Conservation (phyloP, 2,329 filamentous ascomycete species). For the Cladophialophora bantiana region DNA sequence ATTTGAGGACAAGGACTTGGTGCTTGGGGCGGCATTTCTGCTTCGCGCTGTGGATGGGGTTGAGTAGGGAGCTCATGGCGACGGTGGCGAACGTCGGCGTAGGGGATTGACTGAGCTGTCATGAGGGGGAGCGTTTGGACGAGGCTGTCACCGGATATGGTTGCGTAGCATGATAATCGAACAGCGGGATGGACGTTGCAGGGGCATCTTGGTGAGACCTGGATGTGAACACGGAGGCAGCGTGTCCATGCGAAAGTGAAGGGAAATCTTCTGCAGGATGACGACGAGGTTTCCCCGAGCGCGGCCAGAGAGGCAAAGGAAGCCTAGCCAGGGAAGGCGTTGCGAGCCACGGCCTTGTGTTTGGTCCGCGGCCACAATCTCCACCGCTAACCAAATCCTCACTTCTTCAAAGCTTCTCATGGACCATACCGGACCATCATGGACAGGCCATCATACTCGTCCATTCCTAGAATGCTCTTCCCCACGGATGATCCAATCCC, state of each 20-base stretch:
- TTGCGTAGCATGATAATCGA: slow-evolving; percentile 12
- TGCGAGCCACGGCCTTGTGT: background rate
- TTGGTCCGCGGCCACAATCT: background rate
- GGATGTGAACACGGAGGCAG: slow-evolving; percentile 3
- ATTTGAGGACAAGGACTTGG: slow-evolving; percentile 93
- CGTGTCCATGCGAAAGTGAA: slow-evolving; percentile 3
- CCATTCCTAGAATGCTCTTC: background rate
- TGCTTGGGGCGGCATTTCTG: slow-evolving; percentile 85
- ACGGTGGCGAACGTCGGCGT: slow-evolving; percentile 17
- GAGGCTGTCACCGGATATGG: slow-evolving; percentile 7
- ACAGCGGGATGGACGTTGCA: slow-evolving; percentile 9
- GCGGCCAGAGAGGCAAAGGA: background rate
- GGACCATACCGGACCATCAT: too few species aligned
- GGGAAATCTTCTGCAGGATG: slow-evolving; percentile 19
- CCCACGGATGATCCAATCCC: slow-evolving; percentile 1
- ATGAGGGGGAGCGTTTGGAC: slow-evolving; percentile 9
- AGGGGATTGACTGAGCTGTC: slow-evolving; percentile 23
- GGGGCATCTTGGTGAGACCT: slow-evolving; percentile 16
- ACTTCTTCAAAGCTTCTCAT: too few species aligned
- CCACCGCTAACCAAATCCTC: too few species aligned
- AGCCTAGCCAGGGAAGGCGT: background rate
- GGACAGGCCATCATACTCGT: background rate
- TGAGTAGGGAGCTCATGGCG: slow-evolving; percentile 39
- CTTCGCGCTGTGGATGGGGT: slow-evolving; percentile 63
- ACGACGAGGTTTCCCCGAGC: slow-evolving; percentile 16